phyloP scores from a whole-genome alignment of 306 rosid genomes.

The Rosa lucieae region DNA sequence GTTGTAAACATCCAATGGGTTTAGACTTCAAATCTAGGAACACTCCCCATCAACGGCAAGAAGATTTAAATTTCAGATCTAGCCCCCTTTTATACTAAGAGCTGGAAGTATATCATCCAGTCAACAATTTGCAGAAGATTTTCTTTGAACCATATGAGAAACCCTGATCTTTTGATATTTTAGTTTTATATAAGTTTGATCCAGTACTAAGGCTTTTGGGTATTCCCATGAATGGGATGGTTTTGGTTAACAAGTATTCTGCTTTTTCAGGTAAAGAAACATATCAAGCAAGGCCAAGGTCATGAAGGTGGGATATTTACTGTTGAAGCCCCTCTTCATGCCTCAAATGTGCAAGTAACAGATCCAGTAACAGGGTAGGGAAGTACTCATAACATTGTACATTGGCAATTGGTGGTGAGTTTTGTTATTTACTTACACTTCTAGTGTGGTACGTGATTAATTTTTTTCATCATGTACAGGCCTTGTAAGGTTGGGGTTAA shows the following conservation, averaged over 20 bases:
- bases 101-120: neutral
- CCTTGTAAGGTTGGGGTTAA: slow-evolving; percentile 79
- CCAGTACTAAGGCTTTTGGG: neutral
- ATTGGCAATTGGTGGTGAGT: neutral
- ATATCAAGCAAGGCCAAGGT: slow-evolving; percentile 95
- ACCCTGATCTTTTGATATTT: neutral
- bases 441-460: neutral
- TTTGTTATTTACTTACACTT: neutral
- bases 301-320: slow-evolving; percentile 95
- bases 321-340: slow-evolving; percentile 94
- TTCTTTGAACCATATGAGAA: neutral
- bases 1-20: neutral
- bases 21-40: neutral
- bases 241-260: neutral
- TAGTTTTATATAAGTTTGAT: neutral
- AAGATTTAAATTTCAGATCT: neutral
- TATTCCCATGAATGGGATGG: neutral
- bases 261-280: slow-evolving; percentile 72
- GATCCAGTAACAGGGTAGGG: slow-evolving; percentile 84
- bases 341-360: slow-evolving; percentile 78
- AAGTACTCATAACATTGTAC: neutral
- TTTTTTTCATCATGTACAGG: slow-evolving; percentile 45
- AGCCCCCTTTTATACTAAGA: neutral
- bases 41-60: neutral
- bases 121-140: neutral